Evolutionary conservation across 1,284 basidiomycete species (phyloP), one percentile per base, ranked within the genome.

Genomic region (Austroboletus niveus): DNA sequence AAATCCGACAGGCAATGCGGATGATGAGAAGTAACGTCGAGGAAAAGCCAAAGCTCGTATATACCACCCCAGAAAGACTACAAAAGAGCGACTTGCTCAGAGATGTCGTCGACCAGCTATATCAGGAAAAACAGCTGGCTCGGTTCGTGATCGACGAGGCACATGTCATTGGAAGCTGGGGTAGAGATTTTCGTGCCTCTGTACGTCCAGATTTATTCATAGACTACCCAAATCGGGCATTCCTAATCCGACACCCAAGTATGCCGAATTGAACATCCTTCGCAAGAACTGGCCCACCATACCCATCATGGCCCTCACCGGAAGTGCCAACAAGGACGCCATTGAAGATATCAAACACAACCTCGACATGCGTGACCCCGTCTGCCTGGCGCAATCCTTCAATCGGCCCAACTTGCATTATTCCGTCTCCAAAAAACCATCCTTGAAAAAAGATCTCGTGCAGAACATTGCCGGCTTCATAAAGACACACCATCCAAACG

Each of bases 91-190:
- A 72, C 0, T 63, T 66, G n/a, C 80, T 91, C 54, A 78, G 75
- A 59, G 69, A 66, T 8, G 78, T 88, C 20, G 69, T 98, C 20
- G 59, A 69, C 14, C 69, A 73, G 32, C 74, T 98, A 4, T 77
- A 92, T 60, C 60, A 70, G 1, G 66, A 73, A 12, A 73, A 78
- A 4, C 72, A 79, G 52, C 69, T 99, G 30, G 94, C 93, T 6
- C 79, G 96, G 27, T 97, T 99, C 65, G 94, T 98, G 1, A 81
- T 98, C 49, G 97, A 99, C 65, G 96, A 99, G 65, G 96, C 94
- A 1, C 97, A 99, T 67, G 94, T 94, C 67, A 91, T 98, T 49
- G 82, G 79, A 4, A 82, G 84, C 15, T 94, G 89, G 91, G 92
- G 92, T 6, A 82, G 90, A 60, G 85, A 91, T 61, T 94, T 94